A percentile compares a stretch with the other conserved stretches of the same genome.
Evolutionary conservation across 179 eudicot genomes (phyloP).

Genomic region (Silene noctiflora): DNA sequence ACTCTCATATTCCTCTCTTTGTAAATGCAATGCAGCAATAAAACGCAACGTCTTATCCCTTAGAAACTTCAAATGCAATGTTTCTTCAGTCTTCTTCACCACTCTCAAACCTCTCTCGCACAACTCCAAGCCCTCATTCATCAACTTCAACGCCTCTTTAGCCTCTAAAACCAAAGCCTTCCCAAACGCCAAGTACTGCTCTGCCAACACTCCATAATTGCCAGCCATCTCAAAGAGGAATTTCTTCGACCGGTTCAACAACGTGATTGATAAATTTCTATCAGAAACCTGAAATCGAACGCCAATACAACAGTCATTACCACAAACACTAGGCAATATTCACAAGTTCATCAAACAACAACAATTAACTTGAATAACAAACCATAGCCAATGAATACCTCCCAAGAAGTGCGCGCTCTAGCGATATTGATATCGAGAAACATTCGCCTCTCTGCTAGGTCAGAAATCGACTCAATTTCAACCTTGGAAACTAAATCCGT

Average conservation of each 20-base stretch:
- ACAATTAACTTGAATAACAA: background rate
- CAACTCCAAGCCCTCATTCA: conserved; percentile 86
- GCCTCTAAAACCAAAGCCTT: conserved; percentile 37
- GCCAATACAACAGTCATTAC: background rate
- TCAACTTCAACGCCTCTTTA: conserved; percentile 66
- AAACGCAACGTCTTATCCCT: conserved; percentile 71
- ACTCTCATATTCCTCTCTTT: conserved; percentile 78
- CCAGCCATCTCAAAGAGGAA: conserved; percentile 51
- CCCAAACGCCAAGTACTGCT: conserved; percentile 67
- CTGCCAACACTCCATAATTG: conserved; percentile 51
- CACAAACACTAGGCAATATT: background rate
- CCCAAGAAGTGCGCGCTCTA: conserved; percentile 78
- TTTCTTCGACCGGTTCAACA: conserved; percentile 69
- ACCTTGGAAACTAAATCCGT: conserved; percentile 54
- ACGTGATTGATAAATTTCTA: conserved; percentile 49
- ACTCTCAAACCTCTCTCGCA: conserved; percentile 75
- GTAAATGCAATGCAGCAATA: conserved; percentile 80
- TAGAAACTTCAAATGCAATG: conserved; percentile 48
- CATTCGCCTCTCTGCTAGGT: conserved; percentile 64
- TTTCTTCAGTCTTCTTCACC: conserved; percentile 65
- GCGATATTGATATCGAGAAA: conserved; percentile 66
- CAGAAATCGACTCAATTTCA: conserved; percentile 42
- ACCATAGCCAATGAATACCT: conserved; percentile 20
- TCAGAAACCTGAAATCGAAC: conserved; percentile 33
- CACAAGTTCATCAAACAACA: conserved; percentile 2